phyloP scores from a whole-genome alignment of 345 rosid genomes.

The Eucalyptus regnans region DNA sequence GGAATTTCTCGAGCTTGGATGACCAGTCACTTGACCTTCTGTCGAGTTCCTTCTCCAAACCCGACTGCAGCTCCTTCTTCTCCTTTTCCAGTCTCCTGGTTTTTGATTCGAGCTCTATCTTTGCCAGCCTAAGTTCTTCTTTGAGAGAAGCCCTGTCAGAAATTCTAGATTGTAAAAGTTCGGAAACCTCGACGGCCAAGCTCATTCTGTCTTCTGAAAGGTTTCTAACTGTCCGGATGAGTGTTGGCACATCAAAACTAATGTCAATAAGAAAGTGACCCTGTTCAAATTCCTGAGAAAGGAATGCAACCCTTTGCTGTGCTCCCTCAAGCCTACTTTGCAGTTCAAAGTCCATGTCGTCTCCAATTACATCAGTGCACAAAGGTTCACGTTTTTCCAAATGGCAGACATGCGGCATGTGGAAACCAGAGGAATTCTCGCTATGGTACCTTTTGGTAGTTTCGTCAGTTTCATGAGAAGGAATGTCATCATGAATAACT shows the following conservation, averaged over 20 bases:
- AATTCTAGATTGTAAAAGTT: conserved; percentile 50
- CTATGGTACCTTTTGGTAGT: conserved; percentile 7
- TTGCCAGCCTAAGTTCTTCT: conserved; percentile 47
- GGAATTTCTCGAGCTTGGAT: conserved; percentile 69
- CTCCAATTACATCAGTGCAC: conserved; percentile 23
- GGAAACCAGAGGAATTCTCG: conserved; percentile 20
- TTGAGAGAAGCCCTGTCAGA: conserved; percentile 49
- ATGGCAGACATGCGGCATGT: conserved; percentile 8
- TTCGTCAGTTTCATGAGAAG: conserved; percentile 31
- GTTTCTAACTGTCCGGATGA: conserved; percentile 46
- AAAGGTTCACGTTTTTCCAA: conserved; percentile 12
- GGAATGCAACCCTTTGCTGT: conserved; percentile 49
- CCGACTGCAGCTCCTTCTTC: conserved; percentile 65
- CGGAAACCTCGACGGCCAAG: conserved; percentile 66
- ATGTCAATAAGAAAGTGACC: conserved; percentile 38
- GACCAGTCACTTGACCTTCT: conserved; percentile 97
- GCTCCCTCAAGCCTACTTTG: conserved; percentile 58
- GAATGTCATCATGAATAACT: conserved; percentile 22
- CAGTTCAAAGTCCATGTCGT: conserved; percentile 40
- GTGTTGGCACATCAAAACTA: conserved; percentile 49
- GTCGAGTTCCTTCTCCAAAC: conserved; percentile 89
- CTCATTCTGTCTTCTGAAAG: conserved; percentile 55
- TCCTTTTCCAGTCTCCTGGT: conserved; percentile 61
- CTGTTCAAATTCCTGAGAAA: conserved; percentile 61
- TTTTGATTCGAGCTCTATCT: conserved; percentile 44